These are phyloP conservation scores for Macrophomina phaseolina DNA, from an alignment of 2,329 filamentous ascomycete species.

Conservation along the genomic window DNA sequence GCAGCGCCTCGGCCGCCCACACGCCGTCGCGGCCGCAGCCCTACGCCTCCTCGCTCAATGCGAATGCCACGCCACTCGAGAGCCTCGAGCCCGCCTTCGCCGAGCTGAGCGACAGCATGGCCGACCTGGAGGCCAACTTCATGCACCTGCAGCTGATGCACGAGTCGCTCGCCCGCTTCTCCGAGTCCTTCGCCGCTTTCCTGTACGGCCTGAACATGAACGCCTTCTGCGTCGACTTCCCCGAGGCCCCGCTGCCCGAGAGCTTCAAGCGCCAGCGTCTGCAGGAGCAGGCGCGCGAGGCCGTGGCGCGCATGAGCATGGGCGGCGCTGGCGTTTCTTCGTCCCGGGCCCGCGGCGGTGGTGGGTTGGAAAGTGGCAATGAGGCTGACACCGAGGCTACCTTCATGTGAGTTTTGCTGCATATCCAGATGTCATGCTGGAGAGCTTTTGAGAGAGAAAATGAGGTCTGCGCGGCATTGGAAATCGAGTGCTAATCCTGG, in stretches of 20 bases:
- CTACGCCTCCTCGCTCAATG: conserved; percentile 46
- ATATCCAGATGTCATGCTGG: not conserved
- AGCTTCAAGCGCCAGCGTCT: conserved; percentile 70
- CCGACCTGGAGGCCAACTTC: conserved; percentile 95
- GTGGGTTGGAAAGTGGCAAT: conserved; percentile 8
- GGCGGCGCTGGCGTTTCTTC: not conserved
- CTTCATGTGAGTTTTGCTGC: conserved; percentile 69
- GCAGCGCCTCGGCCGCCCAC: conserved; percentile 55
- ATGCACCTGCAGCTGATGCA: conserved; percentile 98
- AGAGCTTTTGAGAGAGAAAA: not conserved
- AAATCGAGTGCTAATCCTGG: no score
- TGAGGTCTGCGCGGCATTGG: not conserved
- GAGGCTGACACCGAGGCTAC: conserved; percentile 72
- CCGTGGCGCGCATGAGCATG: conserved; percentile 13
- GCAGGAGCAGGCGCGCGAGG: conserved; percentile 53
- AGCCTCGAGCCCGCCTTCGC: conserved; percentile 88
- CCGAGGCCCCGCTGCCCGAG: conserved; percentile 86
- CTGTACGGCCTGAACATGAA: conserved; percentile 98
- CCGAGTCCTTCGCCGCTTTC: conserved; percentile 94
- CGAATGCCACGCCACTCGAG: conserved; percentile 70
- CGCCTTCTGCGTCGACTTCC: conserved; percentile 97
- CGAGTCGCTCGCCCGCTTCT: conserved; percentile 89
- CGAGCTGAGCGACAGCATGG: conserved; percentile 91
- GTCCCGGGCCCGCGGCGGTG: not conserved
- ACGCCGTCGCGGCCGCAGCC: conserved; percentile 31